Evolutionary conservation across 2,329 filamentous ascomycete genomes (phyloP).

Genomic region (Emergomyces orientalis): DNA sequence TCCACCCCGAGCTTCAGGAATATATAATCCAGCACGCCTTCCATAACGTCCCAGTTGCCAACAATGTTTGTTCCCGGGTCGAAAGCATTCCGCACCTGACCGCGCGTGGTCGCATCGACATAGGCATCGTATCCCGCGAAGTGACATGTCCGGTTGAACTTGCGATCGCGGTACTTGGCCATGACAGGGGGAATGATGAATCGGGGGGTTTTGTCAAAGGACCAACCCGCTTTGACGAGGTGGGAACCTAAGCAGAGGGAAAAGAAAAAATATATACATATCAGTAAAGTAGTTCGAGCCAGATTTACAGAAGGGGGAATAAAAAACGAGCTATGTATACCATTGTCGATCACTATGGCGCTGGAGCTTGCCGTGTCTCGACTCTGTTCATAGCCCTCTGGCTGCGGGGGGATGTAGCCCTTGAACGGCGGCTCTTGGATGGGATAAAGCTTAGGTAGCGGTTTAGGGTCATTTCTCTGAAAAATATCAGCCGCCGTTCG

Average conservation of each 20-base stretch:
- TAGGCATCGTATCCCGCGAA: slow-evolving; percentile 92
- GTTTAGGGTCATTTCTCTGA: slow-evolving; percentile 44
- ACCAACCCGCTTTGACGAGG: slow-evolving; percentile 86
- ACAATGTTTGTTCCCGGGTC: slow-evolving; percentile 84
- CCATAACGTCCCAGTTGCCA: slow-evolving; percentile 97
- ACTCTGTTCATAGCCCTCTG: slow-evolving; percentile 63
- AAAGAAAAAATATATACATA: not conserved
- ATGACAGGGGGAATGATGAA: slow-evolving; percentile 79
- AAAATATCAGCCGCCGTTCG: slow-evolving; percentile 34
- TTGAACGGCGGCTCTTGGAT: slow-evolving; percentile 53
- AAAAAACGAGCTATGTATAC: slow-evolving; percentile 36
- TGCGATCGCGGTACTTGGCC: slow-evolving; percentile 91
- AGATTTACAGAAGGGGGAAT: not conserved
- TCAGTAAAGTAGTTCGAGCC: not conserved
- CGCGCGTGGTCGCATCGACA: slow-evolving; percentile 82
- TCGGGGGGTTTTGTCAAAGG: slow-evolving; percentile 74
- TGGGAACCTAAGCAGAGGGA: slow-evolving; percentile 58
- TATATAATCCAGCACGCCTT: slow-evolving; percentile 85
- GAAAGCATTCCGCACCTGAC: slow-evolving; percentile 83
- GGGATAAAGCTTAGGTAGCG: slow-evolving; percentile 45
- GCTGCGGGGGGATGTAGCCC: slow-evolving; percentile 48
- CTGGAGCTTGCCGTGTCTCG: slow-evolving; percentile 49
- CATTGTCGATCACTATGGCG: slow-evolving; percentile 97
- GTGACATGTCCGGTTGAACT: slow-evolving; percentile 80
- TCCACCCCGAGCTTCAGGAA: slow-evolving; percentile 92